Percentiles rank a stretch among this genome's conserved stretches.
Evolutionary conservation across 2,329 filamentous ascomycete genomes (phyloP).

Genomic region (Hansfordia pulvinata): DNA sequence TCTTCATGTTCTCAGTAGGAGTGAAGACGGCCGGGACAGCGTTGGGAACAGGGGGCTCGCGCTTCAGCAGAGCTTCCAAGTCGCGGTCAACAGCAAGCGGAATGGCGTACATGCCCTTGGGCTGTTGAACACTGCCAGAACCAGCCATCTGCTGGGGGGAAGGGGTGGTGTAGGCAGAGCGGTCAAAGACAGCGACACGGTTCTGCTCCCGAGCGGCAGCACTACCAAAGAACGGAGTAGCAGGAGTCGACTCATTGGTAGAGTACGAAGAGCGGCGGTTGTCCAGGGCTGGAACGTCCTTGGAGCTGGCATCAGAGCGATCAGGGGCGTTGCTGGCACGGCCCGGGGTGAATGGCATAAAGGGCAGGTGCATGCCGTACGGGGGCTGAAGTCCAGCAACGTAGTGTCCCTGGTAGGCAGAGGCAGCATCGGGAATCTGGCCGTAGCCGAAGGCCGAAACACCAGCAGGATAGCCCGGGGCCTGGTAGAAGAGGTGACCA

Average conservation of each 20-base stretch:
- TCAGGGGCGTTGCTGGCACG: constrained; percentile 28
- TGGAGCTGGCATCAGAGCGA: constrained; percentile 30
- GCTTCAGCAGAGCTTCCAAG: constrained; percentile 52
- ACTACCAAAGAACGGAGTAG: constrained; percentile 50
- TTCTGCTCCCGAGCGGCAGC: constrained; percentile 44
- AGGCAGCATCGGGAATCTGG: constrained; percentile 8
- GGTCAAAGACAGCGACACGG: constrained; percentile 44
- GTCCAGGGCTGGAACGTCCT: constrained; percentile 47
- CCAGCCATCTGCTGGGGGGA: constrained; percentile 46
- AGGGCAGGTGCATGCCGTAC: constrained; percentile 19
- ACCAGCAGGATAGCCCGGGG: constrained; percentile 9
- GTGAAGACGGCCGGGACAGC: constrained; percentile 86
- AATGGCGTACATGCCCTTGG: constrained; percentile 23
- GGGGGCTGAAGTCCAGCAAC: constrained; percentile 22
- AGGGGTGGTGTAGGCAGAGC: constrained; percentile 52
- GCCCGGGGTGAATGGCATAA: constrained; percentile 40
- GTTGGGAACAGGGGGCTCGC: constrained; percentile 71
- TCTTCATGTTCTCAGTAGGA: constrained; percentile 74
- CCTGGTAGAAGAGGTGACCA: constrained; percentile 17
- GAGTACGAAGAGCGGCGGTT: constrained; percentile 56
- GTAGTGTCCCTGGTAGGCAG: constrained; percentile 17
- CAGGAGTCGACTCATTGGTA: constrained; percentile 51
- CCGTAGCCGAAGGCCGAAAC: constrained; percentile 13
- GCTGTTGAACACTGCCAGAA: constrained; percentile 19
- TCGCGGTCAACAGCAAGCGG: constrained; percentile 28